Conservation (phyloP, 208 protist genomes). For the Strigomonas oncopelti region DNA sequence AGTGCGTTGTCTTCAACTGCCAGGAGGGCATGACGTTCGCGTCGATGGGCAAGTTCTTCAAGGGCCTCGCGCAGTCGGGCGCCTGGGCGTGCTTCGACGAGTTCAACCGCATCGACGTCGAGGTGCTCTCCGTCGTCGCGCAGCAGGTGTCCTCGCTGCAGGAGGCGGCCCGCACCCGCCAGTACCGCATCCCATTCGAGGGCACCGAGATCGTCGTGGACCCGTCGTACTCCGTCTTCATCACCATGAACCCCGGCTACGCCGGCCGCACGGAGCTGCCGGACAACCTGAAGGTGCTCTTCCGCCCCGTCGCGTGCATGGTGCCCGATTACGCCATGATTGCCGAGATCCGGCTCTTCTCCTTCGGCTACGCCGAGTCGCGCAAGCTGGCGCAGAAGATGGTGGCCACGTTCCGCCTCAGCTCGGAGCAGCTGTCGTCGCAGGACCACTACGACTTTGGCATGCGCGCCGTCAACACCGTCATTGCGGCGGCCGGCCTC, state of each 20-base stretch:
- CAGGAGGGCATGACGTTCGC: constrained; percentile 94
- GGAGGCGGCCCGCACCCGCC: constrained; percentile 65
- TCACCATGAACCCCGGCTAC: constrained; percentile 99
- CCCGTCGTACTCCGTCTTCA: constrained; percentile 93
- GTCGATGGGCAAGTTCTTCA: constrained; percentile 98
- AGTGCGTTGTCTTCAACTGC: constrained; percentile 98
- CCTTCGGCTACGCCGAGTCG: constrained; percentile 97
- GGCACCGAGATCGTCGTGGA: constrained; percentile 93
- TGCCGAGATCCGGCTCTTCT: constrained; percentile 97
- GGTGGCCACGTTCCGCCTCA: constrained; percentile 96
- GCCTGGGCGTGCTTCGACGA: constrained; percentile 99
- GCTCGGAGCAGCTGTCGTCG: constrained; percentile 96
- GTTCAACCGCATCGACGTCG: constrained; percentile 98
- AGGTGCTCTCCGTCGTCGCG: constrained; percentile 96
- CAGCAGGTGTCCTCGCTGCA: constrained; percentile 96
- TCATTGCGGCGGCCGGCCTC: constrained; percentile 95
- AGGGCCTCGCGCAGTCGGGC: constrained; percentile 92
- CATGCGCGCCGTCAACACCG: constrained; percentile 98
- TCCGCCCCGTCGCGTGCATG: constrained; percentile 98
- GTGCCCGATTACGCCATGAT: constrained; percentile 99
- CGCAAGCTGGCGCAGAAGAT: constrained; percentile 95
- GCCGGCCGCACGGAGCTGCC: constrained; percentile 97
- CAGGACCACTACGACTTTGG: constrained; percentile 99
- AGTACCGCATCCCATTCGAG: constrained; percentile 93
- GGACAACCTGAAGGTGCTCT: constrained; percentile 97